phyloP scores from a whole-genome alignment of 106 monocot species.

The Gastrodia elata region DNA sequence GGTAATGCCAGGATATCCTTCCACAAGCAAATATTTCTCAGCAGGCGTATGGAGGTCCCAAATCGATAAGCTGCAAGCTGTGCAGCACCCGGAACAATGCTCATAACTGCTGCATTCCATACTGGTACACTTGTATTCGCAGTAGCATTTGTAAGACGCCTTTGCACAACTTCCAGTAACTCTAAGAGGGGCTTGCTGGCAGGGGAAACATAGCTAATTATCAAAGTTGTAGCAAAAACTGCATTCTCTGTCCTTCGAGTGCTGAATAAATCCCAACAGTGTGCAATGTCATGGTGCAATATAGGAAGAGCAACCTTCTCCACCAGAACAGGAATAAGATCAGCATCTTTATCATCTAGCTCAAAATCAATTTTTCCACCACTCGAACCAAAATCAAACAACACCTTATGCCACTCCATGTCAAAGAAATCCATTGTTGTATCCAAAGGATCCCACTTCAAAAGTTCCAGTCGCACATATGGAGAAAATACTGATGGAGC shows the following conservation, averaged over 20 bases:
- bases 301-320: slow-evolving; percentile 93
- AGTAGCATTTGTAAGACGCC: slow-evolving; percentile 50
- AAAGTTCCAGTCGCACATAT: slow-evolving; percentile 85
- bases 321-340: slow-evolving; percentile 72
- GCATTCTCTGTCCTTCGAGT: slow-evolving; percentile 64
- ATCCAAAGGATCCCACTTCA: slow-evolving; percentile 87
- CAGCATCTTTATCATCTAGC: slow-evolving; percentile 58
- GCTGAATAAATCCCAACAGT: slow-evolving; percentile 88
- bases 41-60: slow-evolving; percentile 61
- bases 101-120: slow-evolving; percentile 51
- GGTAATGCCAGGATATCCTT: slow-evolving; percentile 55
- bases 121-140: slow-evolving; percentile 39
- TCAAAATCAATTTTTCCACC: slow-evolving; percentile 28
- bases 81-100: slow-evolving; percentile 67
- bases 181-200: slow-evolving; percentile 54
- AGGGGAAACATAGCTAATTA: slow-evolving; percentile 59
- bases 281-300: slow-evolving; percentile 66
- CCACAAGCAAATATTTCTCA: slow-evolving; percentile 87
- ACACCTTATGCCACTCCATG: slow-evolving; percentile 80
- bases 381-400: slow-evolving; percentile 65
- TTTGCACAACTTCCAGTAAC: slow-evolving; percentile 40
- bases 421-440: slow-evolving; percentile 51
- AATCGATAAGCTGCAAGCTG: slow-evolving; percentile 74
- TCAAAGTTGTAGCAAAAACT: slow-evolving; percentile 60
- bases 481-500: slow-evolving; percentile 62